Evolutionary conservation across 2,329 filamentous ascomycete genomes (phyloP).

Genomic region (Rutstroemia sp.): DNA sequence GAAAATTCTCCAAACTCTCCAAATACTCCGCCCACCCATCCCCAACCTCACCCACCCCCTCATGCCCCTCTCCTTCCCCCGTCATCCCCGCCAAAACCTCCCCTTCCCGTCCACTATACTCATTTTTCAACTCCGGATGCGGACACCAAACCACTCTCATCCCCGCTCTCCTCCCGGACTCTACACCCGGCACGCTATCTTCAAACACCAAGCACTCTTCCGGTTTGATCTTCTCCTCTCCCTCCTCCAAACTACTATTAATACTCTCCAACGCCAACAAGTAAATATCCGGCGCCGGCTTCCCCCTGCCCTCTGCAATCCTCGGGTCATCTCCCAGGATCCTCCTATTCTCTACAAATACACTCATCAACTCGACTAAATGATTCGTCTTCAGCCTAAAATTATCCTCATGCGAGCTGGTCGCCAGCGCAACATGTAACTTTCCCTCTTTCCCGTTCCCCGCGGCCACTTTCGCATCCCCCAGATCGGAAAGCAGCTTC

Average conservation of each 20-base stretch:
- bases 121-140: slow-evolving; percentile 67
- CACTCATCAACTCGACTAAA: slow-evolving; percentile 49
- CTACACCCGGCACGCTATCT: slow-evolving; percentile 87
- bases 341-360: slow-evolving; percentile 62
- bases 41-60: slow-evolving; percentile 53
- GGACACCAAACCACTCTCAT: slow-evolving; percentile 95
- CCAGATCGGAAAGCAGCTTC: slow-evolving; percentile 55
- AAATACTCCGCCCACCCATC: slow-evolving; percentile 57
- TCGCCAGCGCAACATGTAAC: slow-evolving; percentile 72
- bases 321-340: slow-evolving; percentile 81
- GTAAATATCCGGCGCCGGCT: slow-evolving; percentile 93
- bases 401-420: slow-evolving; percentile 50
- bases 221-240: slow-evolving; percentile 60
- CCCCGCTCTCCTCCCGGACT: slow-evolving; percentile 80
- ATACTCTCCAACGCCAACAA: slow-evolving; percentile 76
- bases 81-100: slow-evolving; percentile 75
- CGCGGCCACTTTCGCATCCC: slow-evolving; percentile 12
- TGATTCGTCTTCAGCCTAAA: slow-evolving; percentile 36
- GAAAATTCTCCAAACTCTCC: slow-evolving; percentile 44
- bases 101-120: slow-evolving; percentile 68
- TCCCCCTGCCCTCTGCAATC: slow-evolving; percentile 73
- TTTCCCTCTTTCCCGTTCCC: slow-evolving; percentile 33
- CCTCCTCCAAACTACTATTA: slow-evolving; percentile 62
- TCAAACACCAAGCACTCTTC: slow-evolving; percentile 95
- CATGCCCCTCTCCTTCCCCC: slow-evolving; percentile 39